Conservation (phyloP, 2,329 filamentous ascomycete genomes). For the Arachnopeziza araneosa region DNA sequence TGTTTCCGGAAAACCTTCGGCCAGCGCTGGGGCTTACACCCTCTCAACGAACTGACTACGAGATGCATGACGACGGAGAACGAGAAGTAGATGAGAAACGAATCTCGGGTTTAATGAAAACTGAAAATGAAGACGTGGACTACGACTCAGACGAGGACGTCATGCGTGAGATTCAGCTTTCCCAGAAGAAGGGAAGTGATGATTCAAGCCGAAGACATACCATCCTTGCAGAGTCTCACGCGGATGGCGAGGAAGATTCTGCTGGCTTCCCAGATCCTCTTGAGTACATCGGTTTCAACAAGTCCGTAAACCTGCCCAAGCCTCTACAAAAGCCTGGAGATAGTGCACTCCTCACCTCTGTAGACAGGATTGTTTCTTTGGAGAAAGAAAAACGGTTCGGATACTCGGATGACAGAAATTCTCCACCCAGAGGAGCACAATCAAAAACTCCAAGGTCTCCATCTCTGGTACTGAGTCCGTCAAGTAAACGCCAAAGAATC, state of each 20-base stretch:
- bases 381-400: not conserved
- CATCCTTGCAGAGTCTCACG: not conserved
- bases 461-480: not conserved
- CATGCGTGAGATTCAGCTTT: constrained; percentile 29
- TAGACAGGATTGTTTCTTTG: not conserved
- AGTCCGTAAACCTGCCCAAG: not conserved
- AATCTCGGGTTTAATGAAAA: constrained; percentile 38
- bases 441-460: not conserved
- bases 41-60: constrained; percentile 5
- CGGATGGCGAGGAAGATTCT: not conserved
- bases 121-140: constrained; percentile 38
- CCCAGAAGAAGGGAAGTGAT: constrained; percentile 21
- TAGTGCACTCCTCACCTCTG: not conserved
- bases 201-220: constrained; percentile 4
- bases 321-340: not conserved
- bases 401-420: not conserved
- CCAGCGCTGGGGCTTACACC: constrained; percentile 37
- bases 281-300: not conserved
- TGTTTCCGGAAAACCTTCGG: constrained; percentile 65
- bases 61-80: constrained; percentile 11
- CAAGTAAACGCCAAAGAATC: not conserved
- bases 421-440: not conserved
- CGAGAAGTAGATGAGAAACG: constrained; percentile 58
- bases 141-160: constrained; percentile 51
- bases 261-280: not conserved